These are phyloP conservation scores for Noccaea caerulescens DNA, from an alignment of 345 rosid species.

Conservation along the genomic window DNA sequence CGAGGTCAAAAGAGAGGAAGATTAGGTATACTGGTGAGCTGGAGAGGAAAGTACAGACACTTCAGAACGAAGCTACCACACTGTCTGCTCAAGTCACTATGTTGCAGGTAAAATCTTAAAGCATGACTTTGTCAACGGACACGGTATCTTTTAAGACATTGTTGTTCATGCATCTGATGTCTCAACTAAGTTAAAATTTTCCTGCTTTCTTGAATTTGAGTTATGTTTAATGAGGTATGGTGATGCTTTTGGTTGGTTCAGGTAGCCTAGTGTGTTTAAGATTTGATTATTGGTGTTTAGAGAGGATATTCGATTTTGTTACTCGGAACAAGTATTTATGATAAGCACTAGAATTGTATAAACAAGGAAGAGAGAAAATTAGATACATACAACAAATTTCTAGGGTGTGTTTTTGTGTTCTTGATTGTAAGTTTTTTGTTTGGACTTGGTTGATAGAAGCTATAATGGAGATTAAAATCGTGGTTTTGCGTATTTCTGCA, in stretches of 20 bases:
- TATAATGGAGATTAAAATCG: neutral
- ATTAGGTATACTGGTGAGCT: conserved; percentile 78
- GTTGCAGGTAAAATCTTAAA: conserved; percentile 59
- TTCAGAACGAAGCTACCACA: conserved; percentile 95
- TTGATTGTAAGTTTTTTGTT: neutral
- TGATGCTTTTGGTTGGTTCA: neutral
- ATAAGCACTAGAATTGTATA: neutral
- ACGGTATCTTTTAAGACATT: neutral
- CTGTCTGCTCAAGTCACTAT: conserved; percentile 95
- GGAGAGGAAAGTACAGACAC: conserved; percentile 98
- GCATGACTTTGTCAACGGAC: conserved; percentile 1
- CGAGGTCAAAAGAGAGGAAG: conserved; percentile 95
- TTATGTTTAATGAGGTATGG: neutral
- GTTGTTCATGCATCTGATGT: neutral
- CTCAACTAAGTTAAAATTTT: neutral
- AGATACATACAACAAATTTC: too few relatives aligned
- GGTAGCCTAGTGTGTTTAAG: neutral
- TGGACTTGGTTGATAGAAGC: neutral
- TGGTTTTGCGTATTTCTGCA: neutral
- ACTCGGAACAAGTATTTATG: neutral
- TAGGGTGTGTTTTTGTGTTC: too few relatives aligned
- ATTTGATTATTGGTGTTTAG: neutral
- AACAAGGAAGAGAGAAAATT: too few relatives aligned
- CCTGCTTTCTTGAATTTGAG: conserved; percentile 4
- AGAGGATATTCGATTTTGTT: neutral